Conservation (phyloP, 2,329 filamentous ascomycete genomes). For the Cercospora brassicicola region DNA sequence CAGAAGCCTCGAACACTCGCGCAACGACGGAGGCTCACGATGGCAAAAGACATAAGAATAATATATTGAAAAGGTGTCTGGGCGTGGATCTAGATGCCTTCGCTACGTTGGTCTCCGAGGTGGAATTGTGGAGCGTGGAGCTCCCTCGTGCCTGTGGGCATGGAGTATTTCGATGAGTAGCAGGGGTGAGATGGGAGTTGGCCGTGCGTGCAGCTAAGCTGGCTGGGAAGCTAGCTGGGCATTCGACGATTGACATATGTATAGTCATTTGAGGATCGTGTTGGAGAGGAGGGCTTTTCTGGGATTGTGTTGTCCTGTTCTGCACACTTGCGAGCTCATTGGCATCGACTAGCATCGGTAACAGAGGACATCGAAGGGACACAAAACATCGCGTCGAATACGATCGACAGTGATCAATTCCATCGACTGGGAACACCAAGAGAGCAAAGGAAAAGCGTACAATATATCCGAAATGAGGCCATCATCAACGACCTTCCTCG, state of each 20-base stretch:
- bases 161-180: neutral
- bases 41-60: neutral
- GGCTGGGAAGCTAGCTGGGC: neutral
- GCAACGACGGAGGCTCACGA: neutral
- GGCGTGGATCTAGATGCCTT: neutral
- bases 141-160: neutral
- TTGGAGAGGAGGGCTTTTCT: neutral
- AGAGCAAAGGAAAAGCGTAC: neutral
- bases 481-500: neutral
- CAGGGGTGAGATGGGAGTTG: neutral
- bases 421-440: neutral
- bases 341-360: neutral
- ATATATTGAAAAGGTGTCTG: neutral
- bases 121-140: neutral
- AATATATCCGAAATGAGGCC: neutral
- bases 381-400: neutral
- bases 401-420: neutral
- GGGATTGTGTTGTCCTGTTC: neutral
- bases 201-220: neutral
- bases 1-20: neutral
- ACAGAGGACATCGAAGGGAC: neutral
- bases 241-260: neutral
- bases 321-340: neutral
- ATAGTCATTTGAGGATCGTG: neutral
- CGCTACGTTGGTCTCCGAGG: constrained; percentile 1